Percentiles rank a stretch among this genome's conserved stretches.
Conservation (phyloP, 1,284 basidiomycete species). For the Cutaneotrichosporon cyanovorans region DNA sequence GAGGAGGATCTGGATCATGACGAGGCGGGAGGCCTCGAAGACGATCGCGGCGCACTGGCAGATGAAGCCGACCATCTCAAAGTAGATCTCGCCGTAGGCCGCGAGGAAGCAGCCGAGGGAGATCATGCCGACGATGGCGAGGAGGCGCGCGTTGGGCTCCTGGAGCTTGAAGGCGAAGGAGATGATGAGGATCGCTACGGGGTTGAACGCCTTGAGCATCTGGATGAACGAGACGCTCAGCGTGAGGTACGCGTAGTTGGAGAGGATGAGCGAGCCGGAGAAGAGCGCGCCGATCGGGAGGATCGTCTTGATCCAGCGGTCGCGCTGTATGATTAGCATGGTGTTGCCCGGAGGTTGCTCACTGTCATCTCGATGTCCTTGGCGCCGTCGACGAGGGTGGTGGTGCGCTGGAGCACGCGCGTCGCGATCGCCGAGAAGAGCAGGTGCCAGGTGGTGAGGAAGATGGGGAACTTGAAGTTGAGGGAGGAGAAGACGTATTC, state of each 20-base stretch:
- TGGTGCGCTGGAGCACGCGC: conserved; percentile 78
- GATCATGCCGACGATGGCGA: conserved; percentile 68
- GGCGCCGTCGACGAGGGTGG: conserved; percentile 76
- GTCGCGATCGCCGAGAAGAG: conserved; percentile 82
- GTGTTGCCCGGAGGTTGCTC: conserved; percentile 14
- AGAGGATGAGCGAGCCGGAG: conserved; percentile 81
- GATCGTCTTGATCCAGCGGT: conserved; percentile 78
- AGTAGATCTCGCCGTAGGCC: conserved; percentile 20
- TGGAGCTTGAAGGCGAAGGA: conserved; percentile 84
- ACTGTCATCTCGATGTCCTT: conserved; percentile 76
- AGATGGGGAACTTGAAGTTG: conserved; percentile 75
- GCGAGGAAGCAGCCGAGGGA: conserved; percentile 58
- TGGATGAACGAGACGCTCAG: conserved; percentile 90
- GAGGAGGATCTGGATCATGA: conserved; percentile 92
- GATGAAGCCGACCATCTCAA: conserved; percentile 65
- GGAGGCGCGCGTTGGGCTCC: conserved; percentile 74
- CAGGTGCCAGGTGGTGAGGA: conserved; percentile 80
- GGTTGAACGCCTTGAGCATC: conserved; percentile 98
- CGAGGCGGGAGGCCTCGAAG: conserved; percentile 57
- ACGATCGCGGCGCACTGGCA: conserved; percentile 72
- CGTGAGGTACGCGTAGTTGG: conserved; percentile 90
- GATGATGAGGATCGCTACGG: conserved; percentile 90
- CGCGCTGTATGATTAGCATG: conserved; percentile 48
- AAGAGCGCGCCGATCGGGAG: conserved; percentile 89
- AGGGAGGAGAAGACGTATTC: conserved; percentile 76